phyloP scores from a whole-genome alignment of 805 yeast genomes.

The Lipomyces orientalis region DNA sequence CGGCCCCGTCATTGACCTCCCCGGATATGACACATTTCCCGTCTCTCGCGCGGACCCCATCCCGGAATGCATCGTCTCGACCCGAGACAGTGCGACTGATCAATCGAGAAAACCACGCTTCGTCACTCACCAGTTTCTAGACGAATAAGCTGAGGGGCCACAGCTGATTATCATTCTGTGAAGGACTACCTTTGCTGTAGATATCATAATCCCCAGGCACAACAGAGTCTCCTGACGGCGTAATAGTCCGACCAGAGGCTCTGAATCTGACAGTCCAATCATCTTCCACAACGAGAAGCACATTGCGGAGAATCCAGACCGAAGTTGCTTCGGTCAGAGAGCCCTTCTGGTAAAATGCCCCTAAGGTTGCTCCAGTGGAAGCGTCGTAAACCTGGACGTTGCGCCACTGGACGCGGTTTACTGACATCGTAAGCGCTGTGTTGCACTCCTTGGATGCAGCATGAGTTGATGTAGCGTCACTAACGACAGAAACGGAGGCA shows the following conservation, averaged over 20 bases:
- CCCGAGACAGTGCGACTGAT: constrained; percentile 7
- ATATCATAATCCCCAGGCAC: constrained; percentile 9
- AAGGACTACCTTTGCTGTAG: constrained; percentile 7
- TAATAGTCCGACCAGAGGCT: constrained; percentile 8
- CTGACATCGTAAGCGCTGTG: constrained; percentile 5
- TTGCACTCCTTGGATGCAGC: neutral
- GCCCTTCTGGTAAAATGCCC: constrained; percentile 7
- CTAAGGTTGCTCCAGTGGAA: constrained; percentile 10
- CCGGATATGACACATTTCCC: constrained; percentile 8
- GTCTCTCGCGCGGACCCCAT: constrained; percentile 6
- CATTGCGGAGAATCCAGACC: constrained; percentile 4
- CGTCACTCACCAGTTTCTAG: constrained; percentile 5
- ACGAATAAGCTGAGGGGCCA: constrained; percentile 5
- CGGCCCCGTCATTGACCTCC: constrained; percentile 1
- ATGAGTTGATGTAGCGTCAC: neutral
- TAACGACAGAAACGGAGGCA: neutral
- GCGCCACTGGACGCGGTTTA: constrained; percentile 4
- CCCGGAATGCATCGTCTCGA: constrained; percentile 8
- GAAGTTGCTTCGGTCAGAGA: constrained; percentile 6
- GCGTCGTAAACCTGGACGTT: constrained; percentile 10
- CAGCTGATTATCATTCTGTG: neutral
- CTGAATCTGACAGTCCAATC: neutral
- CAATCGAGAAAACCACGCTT: constrained; percentile 7
- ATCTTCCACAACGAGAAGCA: constrained; percentile 7
- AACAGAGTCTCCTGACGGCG: neutral